These are phyloP conservation scores for Agrocybe pediades DNA, from an alignment of 768 basidiomycete species.

Conservation along the genomic window DNA sequence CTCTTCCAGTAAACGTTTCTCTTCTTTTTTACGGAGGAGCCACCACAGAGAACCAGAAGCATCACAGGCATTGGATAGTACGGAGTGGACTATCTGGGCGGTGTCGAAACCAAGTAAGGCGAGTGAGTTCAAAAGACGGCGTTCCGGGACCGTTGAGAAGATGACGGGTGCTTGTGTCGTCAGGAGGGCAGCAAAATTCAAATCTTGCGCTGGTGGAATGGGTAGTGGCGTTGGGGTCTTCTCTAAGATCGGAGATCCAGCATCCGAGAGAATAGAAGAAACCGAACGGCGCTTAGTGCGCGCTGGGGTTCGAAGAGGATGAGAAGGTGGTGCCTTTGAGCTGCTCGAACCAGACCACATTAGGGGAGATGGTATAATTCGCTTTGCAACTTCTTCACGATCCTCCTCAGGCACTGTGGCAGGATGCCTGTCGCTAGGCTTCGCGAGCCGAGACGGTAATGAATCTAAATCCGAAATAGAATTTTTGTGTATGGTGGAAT, in stretches of 20 bases:
- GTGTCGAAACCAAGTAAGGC: slow-evolving; percentile 86
- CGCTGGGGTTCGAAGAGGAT: slow-evolving; percentile 85
- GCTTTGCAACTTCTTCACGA: slow-evolving; percentile 19
- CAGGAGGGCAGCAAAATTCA: slow-evolving; percentile 67
- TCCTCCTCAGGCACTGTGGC: slow-evolving; percentile 60
- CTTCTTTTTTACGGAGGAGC: slow-evolving; percentile 87
- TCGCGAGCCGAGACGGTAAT: slow-evolving; percentile 32
- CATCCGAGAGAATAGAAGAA: slow-evolving; percentile 80
- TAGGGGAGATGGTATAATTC: slow-evolving; percentile 26
- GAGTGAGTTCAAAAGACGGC: slow-evolving; percentile 75
- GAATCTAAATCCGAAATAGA: slow-evolving; percentile 36
- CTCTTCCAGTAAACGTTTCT: slow-evolving; percentile 49
- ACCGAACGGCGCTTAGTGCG: slow-evolving; percentile 96
- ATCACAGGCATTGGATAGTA: slow-evolving; percentile 91
- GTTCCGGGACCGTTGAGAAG: slow-evolving; percentile 85
- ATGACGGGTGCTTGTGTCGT: slow-evolving; percentile 71
- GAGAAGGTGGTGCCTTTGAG: slow-evolving; percentile 52
- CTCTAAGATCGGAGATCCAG: slow-evolving; percentile 50
- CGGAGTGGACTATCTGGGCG: slow-evolving; percentile 93
- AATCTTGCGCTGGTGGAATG: slow-evolving; percentile 40
- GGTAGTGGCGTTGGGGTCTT: slow-evolving; percentile 39
- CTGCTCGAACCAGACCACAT: slow-evolving; percentile 27
- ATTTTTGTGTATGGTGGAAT: slow-evolving; percentile 58
- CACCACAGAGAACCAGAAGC: slow-evolving; percentile 92
- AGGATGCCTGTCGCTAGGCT: slow-evolving; percentile 34